Percentiles rank a stretch among this genome's conserved stretches.
These are phyloP conservation scores for Malus hybrid DNA, from an alignment of 331 rosid species.

Conservation along the genomic window DNA sequence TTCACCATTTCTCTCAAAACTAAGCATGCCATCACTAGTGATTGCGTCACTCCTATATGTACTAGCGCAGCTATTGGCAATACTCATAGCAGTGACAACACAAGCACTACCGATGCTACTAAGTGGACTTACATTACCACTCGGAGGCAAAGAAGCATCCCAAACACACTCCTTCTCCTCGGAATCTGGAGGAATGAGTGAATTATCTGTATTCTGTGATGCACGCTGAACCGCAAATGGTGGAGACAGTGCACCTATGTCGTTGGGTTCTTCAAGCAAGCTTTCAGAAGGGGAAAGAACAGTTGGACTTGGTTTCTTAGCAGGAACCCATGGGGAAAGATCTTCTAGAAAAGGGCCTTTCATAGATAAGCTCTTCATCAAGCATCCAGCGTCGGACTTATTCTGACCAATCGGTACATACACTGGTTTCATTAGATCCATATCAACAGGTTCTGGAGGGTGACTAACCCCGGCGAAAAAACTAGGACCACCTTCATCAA, in stretches of 20 bases:
- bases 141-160: conserved; percentile 99
- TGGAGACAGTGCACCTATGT: conserved; percentile 34
- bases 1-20: conserved; percentile 76
- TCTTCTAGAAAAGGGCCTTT: conserved; percentile 83
- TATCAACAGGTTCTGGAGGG: conserved; percentile 96
- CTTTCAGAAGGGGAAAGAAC: conserved; percentile 59
- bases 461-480: conserved; percentile 95
- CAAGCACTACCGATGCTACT: conserved; percentile 86
- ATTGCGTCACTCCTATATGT: conserved; percentile 71
- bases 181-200: conserved; percentile 61
- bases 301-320: conserved; percentile 51
- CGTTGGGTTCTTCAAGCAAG: conserved; percentile 54
- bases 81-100: conserved; percentile 74
- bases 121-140: conserved; percentile 94
- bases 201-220: conserved; percentile 56
- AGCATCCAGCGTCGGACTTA: conserved; percentile 63
- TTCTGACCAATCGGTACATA: conserved; percentile 71
- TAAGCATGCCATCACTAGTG: conserved; percentile 87
- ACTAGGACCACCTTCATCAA: conserved; percentile 63
- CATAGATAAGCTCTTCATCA: conserved; percentile 67
- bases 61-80: conserved; percentile 70
- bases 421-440: conserved; percentile 79
- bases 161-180: conserved; percentile 96
- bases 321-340: conserved; percentile 54
- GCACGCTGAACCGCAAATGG: conserved; percentile 40